A percentile compares a stretch with the other conserved stretches of the same genome.
phyloP scores from a whole-genome alignment of 169 alveolate genomes.

The Plasmodium reichenowi region DNA sequence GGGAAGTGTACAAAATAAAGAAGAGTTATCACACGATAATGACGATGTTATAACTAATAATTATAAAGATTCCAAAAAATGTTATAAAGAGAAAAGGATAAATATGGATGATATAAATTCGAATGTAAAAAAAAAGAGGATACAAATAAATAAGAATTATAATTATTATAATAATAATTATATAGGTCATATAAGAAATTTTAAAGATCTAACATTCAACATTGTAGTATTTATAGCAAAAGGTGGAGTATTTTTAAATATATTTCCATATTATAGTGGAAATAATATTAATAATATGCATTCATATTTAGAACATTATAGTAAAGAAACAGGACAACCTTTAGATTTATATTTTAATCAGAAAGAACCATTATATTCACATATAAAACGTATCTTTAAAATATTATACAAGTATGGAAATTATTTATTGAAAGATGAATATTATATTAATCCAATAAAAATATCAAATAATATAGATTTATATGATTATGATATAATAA shows the following conservation, averaged over 20 bases:
- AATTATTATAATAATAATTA: slow-evolving; percentile 15
- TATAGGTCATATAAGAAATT: slow-evolving; percentile 71
- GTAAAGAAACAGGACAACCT: slow-evolving; percentile 77
- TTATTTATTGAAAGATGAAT: slow-evolving; percentile 37
- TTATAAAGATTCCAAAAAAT: background rate
- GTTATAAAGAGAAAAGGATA: background rate
- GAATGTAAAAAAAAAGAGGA: slow-evolving; percentile 1
- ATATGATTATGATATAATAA: slow-evolving; percentile 53
- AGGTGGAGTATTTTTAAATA: slow-evolving; percentile 66
- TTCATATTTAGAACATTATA: slow-evolving; percentile 63
- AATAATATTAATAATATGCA: slow-evolving; percentile 62
- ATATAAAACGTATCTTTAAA: slow-evolving; percentile 59
- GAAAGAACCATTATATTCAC: slow-evolving; percentile 76
- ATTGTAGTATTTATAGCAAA: slow-evolving; percentile 63
- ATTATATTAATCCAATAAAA: slow-evolving; percentile 31
- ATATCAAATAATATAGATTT: slow-evolving; percentile 64
- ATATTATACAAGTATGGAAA: slow-evolving; percentile 60
- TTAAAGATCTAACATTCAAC: slow-evolving; percentile 52
- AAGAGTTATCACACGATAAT: background rate
- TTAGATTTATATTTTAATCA: slow-evolving; percentile 69
- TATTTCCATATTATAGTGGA: slow-evolving; percentile 75
- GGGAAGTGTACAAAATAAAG: background rate
- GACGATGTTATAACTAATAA: background rate
- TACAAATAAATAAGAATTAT: too few species aligned
- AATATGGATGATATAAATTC: background rate